A percentile compares a stretch with the other conserved stretches of the same genome.
Conservation (phyloP, 108 stramenopile species). For the Aureococcus anophagefferens region DNA sequence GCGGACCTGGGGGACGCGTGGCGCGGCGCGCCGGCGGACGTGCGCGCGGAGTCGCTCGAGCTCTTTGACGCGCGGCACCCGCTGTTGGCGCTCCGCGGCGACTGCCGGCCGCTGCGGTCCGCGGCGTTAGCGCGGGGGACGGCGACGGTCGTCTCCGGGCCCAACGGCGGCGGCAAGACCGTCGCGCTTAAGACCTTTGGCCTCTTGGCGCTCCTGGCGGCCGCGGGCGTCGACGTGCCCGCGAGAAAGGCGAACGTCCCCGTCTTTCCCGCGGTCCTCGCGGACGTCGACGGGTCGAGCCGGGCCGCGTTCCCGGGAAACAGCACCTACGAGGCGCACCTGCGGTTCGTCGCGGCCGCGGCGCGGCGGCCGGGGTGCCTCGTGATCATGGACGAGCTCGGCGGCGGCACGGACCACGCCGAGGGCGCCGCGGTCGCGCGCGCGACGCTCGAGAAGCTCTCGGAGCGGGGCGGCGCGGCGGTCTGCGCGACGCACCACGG, state of each 20-base stretch:
- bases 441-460: neutral
- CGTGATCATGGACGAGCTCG: neutral
- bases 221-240: neutral
- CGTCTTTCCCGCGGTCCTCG: neutral
- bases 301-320: neutral
- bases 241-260: neutral
- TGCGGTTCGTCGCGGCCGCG: neutral
- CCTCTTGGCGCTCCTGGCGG: neutral
- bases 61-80: too few relatives aligned
- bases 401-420: neutral
- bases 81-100: too few relatives aligned
- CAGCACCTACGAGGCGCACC: neutral
- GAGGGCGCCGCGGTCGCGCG: neutral
- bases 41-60: neutral
- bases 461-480: neutral
- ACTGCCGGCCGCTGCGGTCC: neutral
- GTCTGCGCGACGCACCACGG: neutral
- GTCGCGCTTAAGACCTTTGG: neutral
- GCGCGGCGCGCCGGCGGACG: neutral
- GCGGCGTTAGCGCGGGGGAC: neutral
- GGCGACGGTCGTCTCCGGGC: neutral
- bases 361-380: neutral
- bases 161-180: neutral
- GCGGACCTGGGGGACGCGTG: neutral
- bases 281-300: neutral